phyloP scores from a whole-genome alignment of 148 eudicot species.

The Dysphania ambrosioides region DNA sequence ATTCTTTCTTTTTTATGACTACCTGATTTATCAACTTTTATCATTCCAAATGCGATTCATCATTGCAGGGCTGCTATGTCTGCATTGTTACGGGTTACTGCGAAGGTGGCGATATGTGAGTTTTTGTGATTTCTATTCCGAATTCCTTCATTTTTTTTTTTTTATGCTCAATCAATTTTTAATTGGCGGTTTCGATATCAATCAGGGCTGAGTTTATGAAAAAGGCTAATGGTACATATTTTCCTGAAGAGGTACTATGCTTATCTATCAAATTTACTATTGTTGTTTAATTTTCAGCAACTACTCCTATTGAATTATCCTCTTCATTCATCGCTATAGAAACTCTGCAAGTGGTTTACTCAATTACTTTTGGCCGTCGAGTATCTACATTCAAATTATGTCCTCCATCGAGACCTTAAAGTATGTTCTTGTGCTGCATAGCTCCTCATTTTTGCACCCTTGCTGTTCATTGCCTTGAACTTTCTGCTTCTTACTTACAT shows the following conservation, averaged over 20 bases:
- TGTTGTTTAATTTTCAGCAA: too few relatives aligned
- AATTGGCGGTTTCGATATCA: too few relatives aligned
- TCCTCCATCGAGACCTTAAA: slow-evolving; percentile 93
- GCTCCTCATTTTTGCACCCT: slow-evolving; percentile 1
- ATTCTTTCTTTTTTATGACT: too few relatives aligned
- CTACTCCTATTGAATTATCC: too few relatives aligned
- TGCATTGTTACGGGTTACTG: slow-evolving; percentile 98
- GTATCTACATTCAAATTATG: slow-evolving; percentile 86
- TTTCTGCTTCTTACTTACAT: slow-evolving; percentile 24
- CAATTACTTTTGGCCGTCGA: slow-evolving; percentile 91
- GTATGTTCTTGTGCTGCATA: slow-evolving; percentile 37
- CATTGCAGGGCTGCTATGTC: slow-evolving; percentile 90
- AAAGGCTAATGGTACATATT: slow-evolving; percentile 70
- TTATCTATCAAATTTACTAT: too few relatives aligned
- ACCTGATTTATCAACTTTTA: too few relatives aligned
- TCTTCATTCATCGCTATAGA: too few relatives aligned
- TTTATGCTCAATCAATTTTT: too few relatives aligned
- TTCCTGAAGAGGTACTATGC: slow-evolving; percentile 77
- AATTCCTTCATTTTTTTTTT: too few relatives aligned
- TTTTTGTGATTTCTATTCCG: slow-evolving; percentile 20
- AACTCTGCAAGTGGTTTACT: slow-evolving; percentile 88
- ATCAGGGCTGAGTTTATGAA: slow-evolving; percentile 93
- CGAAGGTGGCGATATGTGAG: slow-evolving; percentile 99
- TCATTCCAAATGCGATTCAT: too few relatives aligned
- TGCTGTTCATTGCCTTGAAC: neutral